Evolutionary conservation across 2,329 filamentous ascomycete genomes (phyloP), one percentile per base, ranked within the genome.

Genomic region (Claviceps sorghi): DNA sequence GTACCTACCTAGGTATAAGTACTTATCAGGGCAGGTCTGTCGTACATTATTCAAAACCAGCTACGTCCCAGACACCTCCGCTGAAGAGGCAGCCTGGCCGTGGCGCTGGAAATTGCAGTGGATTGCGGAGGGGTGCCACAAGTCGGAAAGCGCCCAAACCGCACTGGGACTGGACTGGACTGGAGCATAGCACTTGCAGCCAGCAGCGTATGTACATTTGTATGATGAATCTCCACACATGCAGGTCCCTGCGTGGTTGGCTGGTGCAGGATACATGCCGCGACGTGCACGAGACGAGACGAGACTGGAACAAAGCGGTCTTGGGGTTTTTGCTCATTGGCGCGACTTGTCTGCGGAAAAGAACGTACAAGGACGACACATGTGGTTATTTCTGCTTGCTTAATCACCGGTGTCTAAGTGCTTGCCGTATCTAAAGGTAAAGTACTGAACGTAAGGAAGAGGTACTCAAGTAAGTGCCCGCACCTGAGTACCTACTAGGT

Each of bases 81-180:
- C 34, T 36, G 34, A 6, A 17, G 11, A 5, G 10, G 38, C 22
- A 21, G 40, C 21, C 30, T 9, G 49, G 17, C 50, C 26, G 52
- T 49, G 49, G 41, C 36, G 17, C 49, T 54, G 52, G 52, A 54
- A 49, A 54, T 54, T 54, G 49, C 52, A 54, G 52, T 54, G 49
- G 52, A 44, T 49, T 38, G 40, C 38, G 30, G 38, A 30, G 38
- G 38, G 45, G 40, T 52, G 52, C 38, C 49, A 49, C 49, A 44
- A 45, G 19, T n/a, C 2, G 42, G 11, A 42, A 26, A 38, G 15
- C 17, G 15, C 36, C 36, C 36, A n/a, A 15, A 15, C 36, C 6
- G 17, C 15, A 9, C 36, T n/a, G 17, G 15, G 7, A 9, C 36
- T 38, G 6, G 15, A n/a, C 36, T 38, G 36, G 15, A n/a, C 36